Percentiles rank a stretch among this genome's conserved stretches.
Evolutionary conservation across 257 asterid species (phyloP).

Genomic region (Solanum corneliomulleri): DNA sequence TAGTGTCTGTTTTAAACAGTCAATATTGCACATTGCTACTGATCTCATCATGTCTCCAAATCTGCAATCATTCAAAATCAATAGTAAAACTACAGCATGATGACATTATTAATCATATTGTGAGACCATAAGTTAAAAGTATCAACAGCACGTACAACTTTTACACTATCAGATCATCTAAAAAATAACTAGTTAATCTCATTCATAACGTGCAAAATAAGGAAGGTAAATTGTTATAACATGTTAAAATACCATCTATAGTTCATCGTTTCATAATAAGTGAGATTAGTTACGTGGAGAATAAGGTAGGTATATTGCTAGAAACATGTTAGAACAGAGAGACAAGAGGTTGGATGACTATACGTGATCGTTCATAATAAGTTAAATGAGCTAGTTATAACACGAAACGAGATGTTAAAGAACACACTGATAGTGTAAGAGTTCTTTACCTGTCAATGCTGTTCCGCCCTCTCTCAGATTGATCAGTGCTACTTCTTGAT

Average conservation of each 20-base stretch:
- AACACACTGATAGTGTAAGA: background rate
- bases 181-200: background rate
- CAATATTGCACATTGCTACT: background rate
- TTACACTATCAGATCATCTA: background rate
- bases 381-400: background rate
- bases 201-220: background rate
- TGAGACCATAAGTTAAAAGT: background rate
- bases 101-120: background rate
- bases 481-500: background rate
- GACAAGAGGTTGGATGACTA: background rate
- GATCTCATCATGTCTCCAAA: conserved; percentile 5
- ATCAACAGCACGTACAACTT: background rate
- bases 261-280: background rate
- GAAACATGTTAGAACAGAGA: background rate
- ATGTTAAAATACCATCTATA: background rate
- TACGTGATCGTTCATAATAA: background rate
- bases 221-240: background rate
- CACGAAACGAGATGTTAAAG: background rate
- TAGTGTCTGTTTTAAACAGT: background rate
- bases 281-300: background rate
- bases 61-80: background rate
- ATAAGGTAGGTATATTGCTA: background rate
- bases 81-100: background rate
- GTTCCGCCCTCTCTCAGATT: background rate
- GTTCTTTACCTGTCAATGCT: background rate